These are phyloP conservation scores for Zygoascus biomembranicola DNA, from an alignment of 805 yeast genomes.

Conservation along the genomic window DNA sequence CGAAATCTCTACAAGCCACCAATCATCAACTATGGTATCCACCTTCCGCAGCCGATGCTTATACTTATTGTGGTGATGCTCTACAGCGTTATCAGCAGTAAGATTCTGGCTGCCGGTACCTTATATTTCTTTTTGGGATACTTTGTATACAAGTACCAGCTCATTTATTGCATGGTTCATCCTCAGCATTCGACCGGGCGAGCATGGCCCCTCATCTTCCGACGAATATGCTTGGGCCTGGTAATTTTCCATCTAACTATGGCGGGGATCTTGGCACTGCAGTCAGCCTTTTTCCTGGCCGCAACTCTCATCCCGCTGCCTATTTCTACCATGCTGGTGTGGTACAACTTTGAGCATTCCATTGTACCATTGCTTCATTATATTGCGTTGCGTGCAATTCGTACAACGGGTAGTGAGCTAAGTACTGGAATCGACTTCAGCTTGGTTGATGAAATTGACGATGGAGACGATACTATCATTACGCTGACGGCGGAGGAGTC, in stretches of 20 bases:
- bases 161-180: slow-evolving; percentile 84
- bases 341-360: slow-evolving; percentile 75
- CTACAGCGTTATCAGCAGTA: slow-evolving; percentile 84
- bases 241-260: slow-evolving; percentile 81
- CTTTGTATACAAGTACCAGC: slow-evolving; percentile 83
- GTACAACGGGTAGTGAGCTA: slow-evolving; percentile 21
- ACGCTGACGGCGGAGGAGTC: background rate
- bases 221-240: slow-evolving; percentile 75
- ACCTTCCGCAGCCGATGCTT: slow-evolving; percentile 84
- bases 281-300: slow-evolving; percentile 70
- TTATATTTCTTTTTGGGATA: slow-evolving; percentile 79
- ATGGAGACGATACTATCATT: slow-evolving; percentile 2
- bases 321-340: slow-evolving; percentile 49
- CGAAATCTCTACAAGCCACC: slow-evolving; percentile 76
- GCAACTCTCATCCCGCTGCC: slow-evolving; percentile 71
- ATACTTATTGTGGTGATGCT: slow-evolving; percentile 77
- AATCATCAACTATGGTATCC: slow-evolving; percentile 83
- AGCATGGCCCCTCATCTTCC: slow-evolving; percentile 86
- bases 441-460: slow-evolving; percentile 4
- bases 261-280: slow-evolving; percentile 82
- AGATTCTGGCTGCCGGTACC: slow-evolving; percentile 76
- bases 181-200: slow-evolving; percentile 96
- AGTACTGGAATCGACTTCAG: slow-evolving; percentile 1
- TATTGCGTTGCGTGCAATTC: slow-evolving; percentile 79
- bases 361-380: slow-evolving; percentile 74